Percentiles rank a stretch among this genome's conserved stretches.
Evolutionary conservation across 257 asterid genomes (phyloP).

Genomic region (Datura wrightii): DNA sequence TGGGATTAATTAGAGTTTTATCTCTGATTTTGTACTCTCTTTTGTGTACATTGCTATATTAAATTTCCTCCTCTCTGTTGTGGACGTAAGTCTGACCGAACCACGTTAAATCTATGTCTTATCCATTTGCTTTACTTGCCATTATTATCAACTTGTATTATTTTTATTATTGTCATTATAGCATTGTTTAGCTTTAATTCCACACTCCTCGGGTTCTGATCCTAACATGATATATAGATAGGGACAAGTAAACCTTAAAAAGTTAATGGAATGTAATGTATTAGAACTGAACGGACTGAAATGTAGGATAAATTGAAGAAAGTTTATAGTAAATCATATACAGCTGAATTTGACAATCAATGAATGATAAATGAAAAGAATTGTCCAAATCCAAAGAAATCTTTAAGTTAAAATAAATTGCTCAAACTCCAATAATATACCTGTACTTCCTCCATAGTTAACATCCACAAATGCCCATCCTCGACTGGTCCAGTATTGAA

Average conservation of each 20-base stretch:
- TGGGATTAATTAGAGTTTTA: not conserved
- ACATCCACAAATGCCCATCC: conserved; percentile 99
- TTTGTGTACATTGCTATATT: too few relatives aligned
- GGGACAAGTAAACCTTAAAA: not conserved
- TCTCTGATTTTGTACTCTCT: not conserved
- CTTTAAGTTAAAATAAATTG: not conserved
- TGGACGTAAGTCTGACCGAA: too few relatives aligned
- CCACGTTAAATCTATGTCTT: not conserved
- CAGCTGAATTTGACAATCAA: not conserved
- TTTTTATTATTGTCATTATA: not conserved
- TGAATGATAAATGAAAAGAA: not conserved
- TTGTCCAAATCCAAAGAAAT: not conserved
- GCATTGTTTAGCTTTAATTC: not conserved
- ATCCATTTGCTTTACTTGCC: not conserved
- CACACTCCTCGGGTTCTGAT: not conserved
- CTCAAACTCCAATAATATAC: conserved; percentile 43
- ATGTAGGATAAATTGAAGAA: not conserved
- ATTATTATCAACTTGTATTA: too few relatives aligned
- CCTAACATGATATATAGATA: not conserved
- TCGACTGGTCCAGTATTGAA: conserved; percentile 98
- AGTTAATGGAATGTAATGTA: not conserved
- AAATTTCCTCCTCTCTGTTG: too few relatives aligned
- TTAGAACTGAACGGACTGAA: not conserved
- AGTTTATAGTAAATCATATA: not conserved
- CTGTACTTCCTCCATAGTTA: conserved; percentile 98